A percentile compares a stretch with the other conserved stretches of the same genome.
Conservation (phyloP, 140 eudicot genomes). For the Senecio squalidus region DNA sequence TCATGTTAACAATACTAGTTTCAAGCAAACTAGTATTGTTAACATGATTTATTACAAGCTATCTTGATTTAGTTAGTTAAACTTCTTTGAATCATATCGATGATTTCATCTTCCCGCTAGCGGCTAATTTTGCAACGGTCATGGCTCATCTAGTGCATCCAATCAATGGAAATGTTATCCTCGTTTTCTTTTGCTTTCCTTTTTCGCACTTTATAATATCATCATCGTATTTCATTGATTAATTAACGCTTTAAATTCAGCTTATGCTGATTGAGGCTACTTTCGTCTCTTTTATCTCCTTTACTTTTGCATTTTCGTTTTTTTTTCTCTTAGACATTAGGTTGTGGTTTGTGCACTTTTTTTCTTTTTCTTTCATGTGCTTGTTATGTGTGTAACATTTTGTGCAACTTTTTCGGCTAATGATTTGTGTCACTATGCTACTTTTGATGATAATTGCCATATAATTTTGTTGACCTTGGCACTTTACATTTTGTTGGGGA, state of each 20-base stretch:
- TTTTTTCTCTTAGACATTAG: not conserved
- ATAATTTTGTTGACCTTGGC: no score
- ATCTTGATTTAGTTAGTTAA: no score
- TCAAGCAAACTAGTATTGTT: no score
- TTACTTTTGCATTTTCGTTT: not conserved
- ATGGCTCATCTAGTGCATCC: no score
- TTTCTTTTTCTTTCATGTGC: not conserved
- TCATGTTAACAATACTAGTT: no score
- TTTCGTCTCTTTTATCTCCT: not conserved
- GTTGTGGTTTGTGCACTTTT: not conserved
- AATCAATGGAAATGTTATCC: no score
- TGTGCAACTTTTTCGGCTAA: not conserved
- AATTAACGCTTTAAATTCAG: no score
- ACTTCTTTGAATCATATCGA: not conserved
- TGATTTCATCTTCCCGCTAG: not conserved
- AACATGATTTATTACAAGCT: no score
- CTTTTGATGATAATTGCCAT: no score
- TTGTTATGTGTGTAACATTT: slow-evolving; percentile 4
- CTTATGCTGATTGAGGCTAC: no score
- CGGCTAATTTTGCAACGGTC: no score
- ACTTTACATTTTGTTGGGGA: not conserved
- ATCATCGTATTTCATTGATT: not conserved
- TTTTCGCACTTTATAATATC: not conserved
- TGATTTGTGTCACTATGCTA: not conserved
- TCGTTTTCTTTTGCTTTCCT: no score